Percentiles rank a stretch among this genome's conserved stretches.
Evolutionary conservation across 1,139 yeast genomes (phyloP).

Genomic region (Hansenula anomala): DNA sequence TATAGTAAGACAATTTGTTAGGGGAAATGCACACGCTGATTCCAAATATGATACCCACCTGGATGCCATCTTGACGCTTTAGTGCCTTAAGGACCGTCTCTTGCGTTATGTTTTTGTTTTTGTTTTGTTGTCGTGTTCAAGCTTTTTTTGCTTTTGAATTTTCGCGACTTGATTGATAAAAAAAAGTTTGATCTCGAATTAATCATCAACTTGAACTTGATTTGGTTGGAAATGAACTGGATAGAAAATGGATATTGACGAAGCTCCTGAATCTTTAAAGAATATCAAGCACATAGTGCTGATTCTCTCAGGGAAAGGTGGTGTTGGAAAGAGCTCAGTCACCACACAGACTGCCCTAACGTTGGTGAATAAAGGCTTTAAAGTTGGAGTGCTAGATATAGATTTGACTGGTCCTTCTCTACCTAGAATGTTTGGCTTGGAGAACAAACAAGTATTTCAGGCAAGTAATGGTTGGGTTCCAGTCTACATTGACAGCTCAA

Average conservation of each 20-base stretch:
- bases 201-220: too few species aligned
- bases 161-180: too few species aligned
- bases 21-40: too few species aligned
- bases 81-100: too few species aligned
- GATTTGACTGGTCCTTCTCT: slow-evolving; percentile 96
- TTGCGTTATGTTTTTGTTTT: too few species aligned
- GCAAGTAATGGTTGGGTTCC: slow-evolving; percentile 91
- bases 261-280: slow-evolving; percentile 47
- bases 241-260: slow-evolving; percentile 16
- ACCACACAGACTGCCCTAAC: slow-evolving; percentile 90
- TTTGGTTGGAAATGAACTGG: too few species aligned
- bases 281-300: slow-evolving; percentile 74
- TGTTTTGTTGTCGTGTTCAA: too few species aligned
- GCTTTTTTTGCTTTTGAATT: too few species aligned
- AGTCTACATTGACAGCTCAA: slow-evolving; percentile 35
- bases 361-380: slow-evolving; percentile 61
- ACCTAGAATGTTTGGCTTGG: slow-evolving; percentile 95
- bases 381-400: slow-evolving; percentile 90
- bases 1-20: slow-evolving; percentile 1
- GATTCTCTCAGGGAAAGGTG: slow-evolving; percentile 93
- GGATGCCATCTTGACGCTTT: too few species aligned
- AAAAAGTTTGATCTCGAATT: too few species aligned
- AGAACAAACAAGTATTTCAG: slow-evolving; percentile 73
- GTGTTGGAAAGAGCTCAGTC: slow-evolving; percentile 94
- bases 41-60: too few species aligned